Percentiles rank a stretch among this genome's conserved stretches.
phyloP scores from a whole-genome alignment of 331 rosid species.

The Pyrus hybrid region DNA sequence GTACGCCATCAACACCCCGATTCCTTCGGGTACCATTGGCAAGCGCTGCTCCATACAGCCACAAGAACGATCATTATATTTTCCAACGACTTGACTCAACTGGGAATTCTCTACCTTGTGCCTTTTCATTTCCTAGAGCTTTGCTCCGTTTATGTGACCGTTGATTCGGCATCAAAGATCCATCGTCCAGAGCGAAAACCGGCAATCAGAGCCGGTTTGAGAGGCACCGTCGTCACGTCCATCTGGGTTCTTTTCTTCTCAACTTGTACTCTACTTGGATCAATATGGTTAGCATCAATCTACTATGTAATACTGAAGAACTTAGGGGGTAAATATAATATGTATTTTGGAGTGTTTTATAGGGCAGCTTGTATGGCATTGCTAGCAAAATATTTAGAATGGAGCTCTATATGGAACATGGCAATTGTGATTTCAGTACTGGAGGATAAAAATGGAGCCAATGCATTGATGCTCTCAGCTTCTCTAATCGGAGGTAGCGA shows the following conservation, averaged over 20 bases:
- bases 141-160: not conserved
- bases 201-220: not conserved
- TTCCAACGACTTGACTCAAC: constrained; percentile 16
- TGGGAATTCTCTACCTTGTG: constrained; percentile 12
- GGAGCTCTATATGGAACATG: constrained; percentile 57
- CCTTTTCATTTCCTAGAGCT: not conserved
- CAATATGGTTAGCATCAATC: constrained; percentile 8
- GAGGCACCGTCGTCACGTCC: not conserved
- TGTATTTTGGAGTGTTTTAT: constrained; percentile 1
- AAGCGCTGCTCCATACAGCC: not conserved
- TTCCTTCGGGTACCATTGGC: not conserved
- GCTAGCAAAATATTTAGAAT: constrained; percentile 34
- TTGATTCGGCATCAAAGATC: not conserved
- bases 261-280: constrained; percentile 11
- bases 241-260: not conserved
- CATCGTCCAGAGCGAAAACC: not conserved
- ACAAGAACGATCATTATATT: constrained; percentile 3
- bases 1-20: not conserved
- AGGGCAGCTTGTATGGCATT: constrained; percentile 6
- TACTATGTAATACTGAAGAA: not conserved
- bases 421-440: constrained; percentile 42
- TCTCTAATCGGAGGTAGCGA: constrained; percentile 25
- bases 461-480: constrained; percentile 30
- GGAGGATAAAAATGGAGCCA: constrained; percentile 35
- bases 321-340: not conserved